These are phyloP conservation scores for Protomyces inundatus DNA, from an alignment of 1,139 yeast genomes.

Conservation along the genomic window DNA sequence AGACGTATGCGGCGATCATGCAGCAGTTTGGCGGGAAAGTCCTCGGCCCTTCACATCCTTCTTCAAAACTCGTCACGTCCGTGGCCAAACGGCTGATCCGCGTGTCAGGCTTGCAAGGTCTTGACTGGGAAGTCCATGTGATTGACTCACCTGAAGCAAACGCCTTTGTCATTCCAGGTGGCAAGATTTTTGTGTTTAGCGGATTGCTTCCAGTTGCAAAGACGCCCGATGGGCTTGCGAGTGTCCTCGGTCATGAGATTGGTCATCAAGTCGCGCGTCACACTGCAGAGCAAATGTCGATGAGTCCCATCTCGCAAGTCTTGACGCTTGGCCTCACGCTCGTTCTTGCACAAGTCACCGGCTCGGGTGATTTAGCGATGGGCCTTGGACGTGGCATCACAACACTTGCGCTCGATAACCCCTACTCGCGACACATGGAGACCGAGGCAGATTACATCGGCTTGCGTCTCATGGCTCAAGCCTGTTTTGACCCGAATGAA, in stretches of 20 bases:
- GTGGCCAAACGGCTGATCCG: conserved; percentile 60
- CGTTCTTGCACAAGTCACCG: conserved; percentile 52
- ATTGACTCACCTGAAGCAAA: conserved; percentile 74
- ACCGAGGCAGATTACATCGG: conserved; percentile 95
- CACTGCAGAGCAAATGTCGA: conserved; percentile 63
- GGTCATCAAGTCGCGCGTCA: conserved; percentile 89
- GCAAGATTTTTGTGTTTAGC: conserved; percentile 84
- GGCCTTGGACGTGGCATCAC: conserved; percentile 44
- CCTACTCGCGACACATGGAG: conserved; percentile 89
- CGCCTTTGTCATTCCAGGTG: conserved; percentile 94
- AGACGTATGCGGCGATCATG: conserved; percentile 59
- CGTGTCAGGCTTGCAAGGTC: conserved; percentile 40
- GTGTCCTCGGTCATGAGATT: conserved; percentile 86
- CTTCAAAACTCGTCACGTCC: conserved; percentile 49
- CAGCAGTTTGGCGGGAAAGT: conserved; percentile 37
- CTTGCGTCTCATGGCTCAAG: conserved; percentile 79
- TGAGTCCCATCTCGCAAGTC: conserved; percentile 23
- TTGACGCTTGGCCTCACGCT: conserved; percentile 14
- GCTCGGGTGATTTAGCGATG: conserved; percentile 31
- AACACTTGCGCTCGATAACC: conserved; percentile 61
- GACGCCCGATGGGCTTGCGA: conserved; percentile 87
- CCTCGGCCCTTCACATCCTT: conserved; percentile 43
- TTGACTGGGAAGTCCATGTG: conserved; percentile 79
- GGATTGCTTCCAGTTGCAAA: conserved; percentile 72
- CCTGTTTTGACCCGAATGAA: conserved; percentile 73